phyloP scores from a whole-genome alignment of 805 yeast species.

The Suhomyces sp. region DNA sequence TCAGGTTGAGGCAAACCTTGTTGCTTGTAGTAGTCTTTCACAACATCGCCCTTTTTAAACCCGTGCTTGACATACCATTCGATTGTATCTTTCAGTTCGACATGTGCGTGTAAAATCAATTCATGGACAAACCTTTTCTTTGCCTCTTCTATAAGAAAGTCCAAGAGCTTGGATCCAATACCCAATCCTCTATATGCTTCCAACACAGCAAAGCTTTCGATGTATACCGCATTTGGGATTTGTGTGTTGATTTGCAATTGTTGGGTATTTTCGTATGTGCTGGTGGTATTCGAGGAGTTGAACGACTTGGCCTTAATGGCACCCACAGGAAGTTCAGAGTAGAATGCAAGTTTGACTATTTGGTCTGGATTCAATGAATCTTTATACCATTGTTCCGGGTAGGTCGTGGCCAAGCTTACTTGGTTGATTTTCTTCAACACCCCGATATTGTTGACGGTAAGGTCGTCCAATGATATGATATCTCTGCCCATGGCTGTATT shows the following conservation, averaged over 20 bases:
- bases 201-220: conserved; percentile 68
- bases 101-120: conserved; percentile 54
- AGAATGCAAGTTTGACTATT: conserved; percentile 59
- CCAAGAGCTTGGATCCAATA: conserved; percentile 59
- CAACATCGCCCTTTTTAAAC: conserved; percentile 37
- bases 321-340: conserved; percentile 80
- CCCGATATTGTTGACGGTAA: conserved; percentile 61
- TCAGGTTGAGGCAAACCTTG: conserved; percentile 48
- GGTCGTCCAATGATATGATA: conserved; percentile 52
- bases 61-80: conserved; percentile 56
- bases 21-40: conserved; percentile 48
- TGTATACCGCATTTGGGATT: conserved; percentile 55
- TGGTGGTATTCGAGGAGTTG: conserved; percentile 41
- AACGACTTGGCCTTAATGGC: conserved; percentile 59
- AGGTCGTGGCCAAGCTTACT: conserved; percentile 50
- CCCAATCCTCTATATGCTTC: conserved; percentile 60
- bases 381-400: conserved; percentile 52
- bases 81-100: conserved; percentile 38
- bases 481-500: conserved; percentile 35
- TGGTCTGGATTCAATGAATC: conserved; percentile 49
- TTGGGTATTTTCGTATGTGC: conserved; percentile 25
- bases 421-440: conserved; percentile 56
- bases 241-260: conserved; percentile 21
- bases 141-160: conserved; percentile 57
- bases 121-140: conserved; percentile 53